Percentiles rank a stretch among this genome's conserved stretches.
Evolutionary conservation across 768 basidiomycete species (phyloP).

Genomic region (Hebeloma cylindrosporum): DNA sequence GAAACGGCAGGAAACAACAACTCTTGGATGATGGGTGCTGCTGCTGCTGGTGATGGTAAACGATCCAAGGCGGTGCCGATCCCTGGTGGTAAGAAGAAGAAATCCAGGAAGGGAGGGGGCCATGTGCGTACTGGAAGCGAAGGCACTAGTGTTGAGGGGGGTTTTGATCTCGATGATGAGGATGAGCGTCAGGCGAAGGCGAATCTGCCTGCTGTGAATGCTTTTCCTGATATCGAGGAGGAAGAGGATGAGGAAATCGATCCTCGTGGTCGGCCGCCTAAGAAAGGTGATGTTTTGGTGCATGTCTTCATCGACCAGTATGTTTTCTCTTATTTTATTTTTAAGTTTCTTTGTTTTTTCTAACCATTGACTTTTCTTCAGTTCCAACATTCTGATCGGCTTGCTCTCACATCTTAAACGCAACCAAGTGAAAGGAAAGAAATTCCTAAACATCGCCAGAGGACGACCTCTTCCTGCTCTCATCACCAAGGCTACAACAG

Average conservation of each 20-base stretch:
- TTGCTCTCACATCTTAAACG: slow-evolving; percentile 69
- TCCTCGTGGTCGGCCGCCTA: slow-evolving; percentile 33
- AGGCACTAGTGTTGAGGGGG: slow-evolving; percentile 17
- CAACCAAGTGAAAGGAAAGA: slow-evolving; percentile 18
- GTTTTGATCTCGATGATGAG: slow-evolving; percentile 16
- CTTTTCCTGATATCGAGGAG: slow-evolving; percentile 17
- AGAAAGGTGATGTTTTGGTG: slow-evolving; percentile 34
- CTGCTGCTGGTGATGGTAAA: too few species aligned
- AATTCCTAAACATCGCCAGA: slow-evolving; percentile 3
- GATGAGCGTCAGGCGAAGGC: neutral
- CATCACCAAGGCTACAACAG: slow-evolving; percentile 14
- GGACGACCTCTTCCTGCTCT: slow-evolving; percentile 19
- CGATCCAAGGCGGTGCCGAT: slow-evolving; percentile 7
- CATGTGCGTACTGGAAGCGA: slow-evolving; percentile 19
- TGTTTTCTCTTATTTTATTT: slow-evolving; percentile 25
- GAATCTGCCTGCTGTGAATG: slow-evolving; percentile 3
- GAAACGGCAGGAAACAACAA: slow-evolving; percentile 13
- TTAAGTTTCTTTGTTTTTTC: neutral
- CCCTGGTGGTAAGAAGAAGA: slow-evolving; percentile 17
- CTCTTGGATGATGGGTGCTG: slow-evolving; percentile 2
- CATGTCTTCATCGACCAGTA: slow-evolving; percentile 63
- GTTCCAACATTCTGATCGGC: slow-evolving; percentile 88
- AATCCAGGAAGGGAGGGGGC: slow-evolving; percentile 18
- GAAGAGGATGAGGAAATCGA: slow-evolving; percentile 34
- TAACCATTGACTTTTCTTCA: slow-evolving; percentile 42